Percentiles rank a stretch among this genome's conserved stretches.
Conservation (phyloP, 495 filamentous ascomycete species). For the Daldinia grandis region DNA sequence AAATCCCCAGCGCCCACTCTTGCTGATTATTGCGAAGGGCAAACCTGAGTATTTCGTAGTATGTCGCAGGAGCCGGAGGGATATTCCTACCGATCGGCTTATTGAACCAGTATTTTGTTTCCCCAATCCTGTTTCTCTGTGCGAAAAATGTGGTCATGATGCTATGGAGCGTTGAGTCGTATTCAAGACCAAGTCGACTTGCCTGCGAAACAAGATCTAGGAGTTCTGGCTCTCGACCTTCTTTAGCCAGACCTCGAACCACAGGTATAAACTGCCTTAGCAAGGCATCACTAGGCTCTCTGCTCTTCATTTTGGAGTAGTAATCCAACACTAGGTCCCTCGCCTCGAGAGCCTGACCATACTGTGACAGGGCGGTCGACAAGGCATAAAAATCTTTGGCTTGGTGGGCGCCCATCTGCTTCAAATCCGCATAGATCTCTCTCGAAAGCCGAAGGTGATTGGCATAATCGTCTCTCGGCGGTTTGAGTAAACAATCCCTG, state of each 20-base stretch:
- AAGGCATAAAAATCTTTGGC: conserved; percentile 57
- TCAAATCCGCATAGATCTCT: conserved; percentile 63
- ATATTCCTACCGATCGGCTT: conserved; percentile 58
- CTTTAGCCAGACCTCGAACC: conserved; percentile 71
- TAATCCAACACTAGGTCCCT: conserved; percentile 59
- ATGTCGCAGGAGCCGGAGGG: conserved; percentile 54
- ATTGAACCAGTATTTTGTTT: conserved; percentile 71
- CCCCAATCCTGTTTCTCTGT: conserved; percentile 55
- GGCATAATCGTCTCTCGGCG: conserved; percentile 50
- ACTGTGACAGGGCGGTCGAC: conserved; percentile 64
- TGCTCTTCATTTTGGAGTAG: conserved; percentile 30
- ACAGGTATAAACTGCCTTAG: conserved; percentile 62
- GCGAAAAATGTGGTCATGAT: conserved; percentile 64
- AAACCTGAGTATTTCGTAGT: conserved; percentile 62
- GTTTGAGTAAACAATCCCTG: conserved; percentile 47
- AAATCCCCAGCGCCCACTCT: conserved; percentile 70
- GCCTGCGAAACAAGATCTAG: conserved; percentile 50
- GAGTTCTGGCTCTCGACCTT: conserved; percentile 66
- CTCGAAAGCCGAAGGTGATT: conserved; percentile 64
- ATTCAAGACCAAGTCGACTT: conserved; percentile 44
- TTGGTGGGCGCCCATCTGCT: conserved; percentile 32
- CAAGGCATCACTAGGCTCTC: conserved; percentile 41
- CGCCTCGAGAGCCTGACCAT: conserved; percentile 68
- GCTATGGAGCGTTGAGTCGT: conserved; percentile 52
- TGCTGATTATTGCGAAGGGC: conserved; percentile 62